phyloP scores from a whole-genome alignment of 179 eudicot species.

The Amaranthus tricolor region DNA sequence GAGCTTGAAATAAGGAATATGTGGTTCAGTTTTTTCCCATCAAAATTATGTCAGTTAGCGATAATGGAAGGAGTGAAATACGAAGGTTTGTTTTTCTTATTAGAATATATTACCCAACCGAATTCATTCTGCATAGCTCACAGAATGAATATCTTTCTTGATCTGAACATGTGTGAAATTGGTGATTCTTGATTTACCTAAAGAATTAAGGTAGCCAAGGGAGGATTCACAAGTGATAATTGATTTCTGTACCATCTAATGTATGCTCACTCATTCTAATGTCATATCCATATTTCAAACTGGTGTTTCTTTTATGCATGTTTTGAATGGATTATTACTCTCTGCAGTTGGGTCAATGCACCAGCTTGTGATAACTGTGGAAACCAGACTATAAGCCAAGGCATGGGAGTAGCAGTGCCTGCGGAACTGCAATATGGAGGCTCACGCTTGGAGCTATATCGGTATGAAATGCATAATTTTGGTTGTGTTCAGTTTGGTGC shows the following conservation, averaged over 20 bases:
- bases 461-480: conserved; percentile 40
- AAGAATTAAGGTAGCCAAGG: background rate
- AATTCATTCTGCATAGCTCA: background rate
- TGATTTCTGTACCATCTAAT: background rate
- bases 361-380: conserved; percentile 87
- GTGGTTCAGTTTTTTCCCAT: no score
- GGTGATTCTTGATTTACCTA: background rate
- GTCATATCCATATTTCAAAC: background rate
- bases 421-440: conserved; percentile 68
- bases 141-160: background rate
- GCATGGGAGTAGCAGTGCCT: conserved; percentile 66
- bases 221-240: background rate
- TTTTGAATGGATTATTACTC: conserved; percentile 4
- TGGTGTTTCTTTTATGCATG: background rate
- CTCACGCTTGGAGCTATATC: conserved; percentile 80
- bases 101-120: background rate
- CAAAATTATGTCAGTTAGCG: background rate
- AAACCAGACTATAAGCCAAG: conserved; percentile 56
- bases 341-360: conserved; percentile 78
- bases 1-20: no score
- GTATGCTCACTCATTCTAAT: background rate
- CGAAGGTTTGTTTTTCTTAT: background rate
- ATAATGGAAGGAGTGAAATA: background rate
- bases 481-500: background rate
- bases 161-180: background rate